Percentiles rank a stretch among this genome's conserved stretches.
Evolutionary conservation across 2,329 filamentous ascomycete species (phyloP).

Genomic region (Cercospora nicotianae): DNA sequence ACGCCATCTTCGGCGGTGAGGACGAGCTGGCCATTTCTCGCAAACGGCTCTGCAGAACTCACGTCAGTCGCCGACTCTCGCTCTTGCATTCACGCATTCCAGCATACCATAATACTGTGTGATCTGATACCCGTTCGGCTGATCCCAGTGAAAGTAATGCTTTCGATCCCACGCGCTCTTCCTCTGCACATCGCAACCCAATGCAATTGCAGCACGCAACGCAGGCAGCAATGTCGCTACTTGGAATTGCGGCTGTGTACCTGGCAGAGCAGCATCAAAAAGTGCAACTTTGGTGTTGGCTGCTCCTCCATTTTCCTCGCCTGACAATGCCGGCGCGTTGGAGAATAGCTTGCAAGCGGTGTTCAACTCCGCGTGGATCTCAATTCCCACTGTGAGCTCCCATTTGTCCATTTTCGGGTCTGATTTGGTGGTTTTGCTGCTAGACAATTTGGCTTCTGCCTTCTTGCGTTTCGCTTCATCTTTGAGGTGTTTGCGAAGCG

Average conservation of each 20-base stretch:
- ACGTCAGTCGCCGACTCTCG: background rate
- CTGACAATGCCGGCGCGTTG: conserved; percentile 45
- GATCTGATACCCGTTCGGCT: conserved; percentile 94
- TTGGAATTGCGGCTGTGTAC: conserved; percentile 84
- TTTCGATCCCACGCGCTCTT: conserved; percentile 90
- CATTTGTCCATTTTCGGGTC: conserved; percentile 57
- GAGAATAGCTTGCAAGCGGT: conserved; percentile 89
- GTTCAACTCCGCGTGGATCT: conserved; percentile 96
- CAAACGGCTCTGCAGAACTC: conserved; percentile 55
- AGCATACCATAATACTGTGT: conserved; percentile 79
- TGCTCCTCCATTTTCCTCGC: conserved; percentile 35
- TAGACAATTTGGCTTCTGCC: conserved; percentile 16
- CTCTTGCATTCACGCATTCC: background rate
- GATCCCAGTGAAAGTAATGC: conserved; percentile 99
- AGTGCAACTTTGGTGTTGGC: conserved; percentile 86
- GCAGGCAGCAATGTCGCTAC: conserved; percentile 80
- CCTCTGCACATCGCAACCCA: conserved; percentile 75
- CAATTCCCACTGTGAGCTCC: conserved; percentile 94
- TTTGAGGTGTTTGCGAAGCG: conserved; percentile 45
- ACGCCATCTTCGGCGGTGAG: conserved; percentile 77
- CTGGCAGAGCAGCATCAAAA: conserved; percentile 88
- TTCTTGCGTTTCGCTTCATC: conserved; percentile 41
- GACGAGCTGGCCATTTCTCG: conserved; percentile 68
- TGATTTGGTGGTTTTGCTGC: conserved; percentile 15
- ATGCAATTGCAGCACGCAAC: conserved; percentile 80